Conservation (phyloP, 2,329 filamentous ascomycete species). For the Trichoderma atrobrunneum region DNA sequence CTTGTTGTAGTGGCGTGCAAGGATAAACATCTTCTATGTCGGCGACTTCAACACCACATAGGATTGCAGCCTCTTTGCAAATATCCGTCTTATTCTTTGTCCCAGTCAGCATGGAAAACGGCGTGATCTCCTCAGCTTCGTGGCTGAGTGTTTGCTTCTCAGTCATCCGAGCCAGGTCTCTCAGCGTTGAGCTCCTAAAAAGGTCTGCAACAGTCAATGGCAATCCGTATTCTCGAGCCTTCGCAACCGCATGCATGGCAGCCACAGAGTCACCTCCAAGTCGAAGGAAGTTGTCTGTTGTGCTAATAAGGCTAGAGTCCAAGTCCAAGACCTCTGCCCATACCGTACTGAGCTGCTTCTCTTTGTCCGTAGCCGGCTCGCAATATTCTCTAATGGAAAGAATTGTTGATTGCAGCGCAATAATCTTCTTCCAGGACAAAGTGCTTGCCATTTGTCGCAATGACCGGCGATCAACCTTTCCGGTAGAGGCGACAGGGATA, state of each 20-base stretch:
- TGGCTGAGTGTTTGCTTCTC: not conserved
- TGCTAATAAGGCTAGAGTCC: not conserved
- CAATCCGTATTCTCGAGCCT: not conserved
- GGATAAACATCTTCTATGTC: slow-evolving; percentile 9
- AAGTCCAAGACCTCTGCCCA: slow-evolving; percentile 1
- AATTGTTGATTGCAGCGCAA: not conserved
- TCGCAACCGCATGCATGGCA: slow-evolving; percentile 5
- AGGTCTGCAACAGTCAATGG: slow-evolving; percentile 8
- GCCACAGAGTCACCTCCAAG: slow-evolving; percentile 4
- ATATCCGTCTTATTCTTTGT: not conserved
- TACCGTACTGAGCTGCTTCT: not conserved
- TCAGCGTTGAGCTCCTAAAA: not conserved
- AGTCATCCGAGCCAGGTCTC: not conserved
- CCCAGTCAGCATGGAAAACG: not conserved
- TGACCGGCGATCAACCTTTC: not conserved
- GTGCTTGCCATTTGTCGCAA: not conserved
- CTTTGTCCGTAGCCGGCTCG: not conserved
- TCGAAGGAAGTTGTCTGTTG: slow-evolving; percentile 1
- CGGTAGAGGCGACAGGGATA: not conserved
- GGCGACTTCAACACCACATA: not conserved
- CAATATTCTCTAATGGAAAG: not conserved
- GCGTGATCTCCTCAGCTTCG: not conserved
- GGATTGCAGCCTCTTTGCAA: not conserved
- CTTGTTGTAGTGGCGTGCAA: slow-evolving; percentile 14
- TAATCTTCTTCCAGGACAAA: not conserved